These are phyloP conservation scores for Phytophthora citricola DNA, from an alignment of 352 stramenopile species.

Conservation along the genomic window DNA sequence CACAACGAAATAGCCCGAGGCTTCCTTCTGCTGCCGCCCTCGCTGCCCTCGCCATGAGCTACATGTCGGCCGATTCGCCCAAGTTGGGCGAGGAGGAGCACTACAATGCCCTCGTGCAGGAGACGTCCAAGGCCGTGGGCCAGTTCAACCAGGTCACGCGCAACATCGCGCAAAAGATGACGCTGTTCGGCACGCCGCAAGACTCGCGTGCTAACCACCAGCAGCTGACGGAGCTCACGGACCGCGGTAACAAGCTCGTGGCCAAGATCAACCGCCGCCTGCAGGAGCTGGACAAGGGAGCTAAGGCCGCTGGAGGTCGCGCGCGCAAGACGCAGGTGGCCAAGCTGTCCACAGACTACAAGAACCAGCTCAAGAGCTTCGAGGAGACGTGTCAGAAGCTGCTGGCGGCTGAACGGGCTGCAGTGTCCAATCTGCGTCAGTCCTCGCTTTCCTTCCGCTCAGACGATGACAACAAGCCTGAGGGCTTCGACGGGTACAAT, in stretches of 20 bases:
- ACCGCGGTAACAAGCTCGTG: constrained; percentile 69
- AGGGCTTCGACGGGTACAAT: constrained; percentile 59
- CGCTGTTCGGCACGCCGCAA: constrained; percentile 61
- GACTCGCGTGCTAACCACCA: constrained; percentile 68
- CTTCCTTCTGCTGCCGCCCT: not conserved
- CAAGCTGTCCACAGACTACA: constrained; percentile 67
- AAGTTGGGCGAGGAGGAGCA: constrained; percentile 55
- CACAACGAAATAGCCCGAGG: constrained; percentile 25
- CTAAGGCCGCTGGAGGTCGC: constrained; percentile 43
- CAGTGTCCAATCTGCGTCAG: constrained; percentile 58
- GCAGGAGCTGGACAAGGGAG: constrained; percentile 49
- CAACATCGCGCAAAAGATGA: constrained; percentile 70
- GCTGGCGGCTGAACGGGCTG: constrained; percentile 48
- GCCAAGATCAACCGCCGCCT: constrained; percentile 62
- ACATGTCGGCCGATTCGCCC: constrained; percentile 60
- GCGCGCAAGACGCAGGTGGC: constrained; percentile 59
- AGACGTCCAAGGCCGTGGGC: constrained; percentile 66
- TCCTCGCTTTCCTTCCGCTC: constrained; percentile 58
- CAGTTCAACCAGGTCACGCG: constrained; percentile 69
- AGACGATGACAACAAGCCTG: constrained; percentile 44
- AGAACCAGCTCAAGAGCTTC: constrained; percentile 68
- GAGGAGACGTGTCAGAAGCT: constrained; percentile 63
- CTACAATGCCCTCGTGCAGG: constrained; percentile 58
- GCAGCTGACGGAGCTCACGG: constrained; percentile 64
- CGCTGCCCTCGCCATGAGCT: constrained; percentile 35